Evolutionary conservation across 2,329 filamentous ascomycete species (phyloP), one percentile per base, ranked within the genome.

Genomic region (Trichoderma arundinaceum): DNA sequence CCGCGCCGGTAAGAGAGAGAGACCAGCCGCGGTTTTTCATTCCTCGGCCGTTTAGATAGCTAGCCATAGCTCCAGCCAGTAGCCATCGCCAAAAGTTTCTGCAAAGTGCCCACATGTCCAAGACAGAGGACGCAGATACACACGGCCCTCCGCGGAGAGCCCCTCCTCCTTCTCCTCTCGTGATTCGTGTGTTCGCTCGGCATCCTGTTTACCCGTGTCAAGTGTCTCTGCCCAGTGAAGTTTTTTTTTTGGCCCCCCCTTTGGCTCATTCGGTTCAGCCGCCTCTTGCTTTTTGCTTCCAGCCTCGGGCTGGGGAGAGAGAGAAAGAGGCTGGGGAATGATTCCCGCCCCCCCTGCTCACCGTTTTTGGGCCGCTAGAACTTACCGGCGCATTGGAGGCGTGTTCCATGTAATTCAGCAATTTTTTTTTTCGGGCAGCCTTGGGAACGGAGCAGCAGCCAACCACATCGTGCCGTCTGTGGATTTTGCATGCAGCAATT

Each of bases 401-500:
- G 56, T 43, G 41, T 33, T 28, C 22, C 39, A 43, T 17, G n/a
- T 12, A 13, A 32, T n/a, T 57, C 19, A 28, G 22, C 19, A 13
- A 19, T 19, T 19, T 19, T 7, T 7, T n/a, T 17, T 46, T 46
- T 9, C 22, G 53, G 59, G 59, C 59, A 62, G 48, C 48, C 38
- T 62, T 33, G n/a, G n/a, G 12, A 12, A 35, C 41, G 10, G 9
- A 38, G 10, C 7, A 7, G 12, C 7, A 28, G 59, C 49, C 49
- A 54, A 46, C 41, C 32, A 38, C 8, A 7, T 5, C 8, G 39
- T 46, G 39, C n/a, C 15, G 43, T 63, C 13, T 15, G 28, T 35
- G 43, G 48, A 54, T 49, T 28, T 54, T 63, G 39, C 59, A 63
- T 54, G 59, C 49, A 44, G 41, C 52, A 54, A n/a, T 28, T 63